These are phyloP conservation scores for Fusarium solani-melongenae DNA, from an alignment of 2,329 filamentous ascomycete genomes.

Conservation along the genomic window DNA sequence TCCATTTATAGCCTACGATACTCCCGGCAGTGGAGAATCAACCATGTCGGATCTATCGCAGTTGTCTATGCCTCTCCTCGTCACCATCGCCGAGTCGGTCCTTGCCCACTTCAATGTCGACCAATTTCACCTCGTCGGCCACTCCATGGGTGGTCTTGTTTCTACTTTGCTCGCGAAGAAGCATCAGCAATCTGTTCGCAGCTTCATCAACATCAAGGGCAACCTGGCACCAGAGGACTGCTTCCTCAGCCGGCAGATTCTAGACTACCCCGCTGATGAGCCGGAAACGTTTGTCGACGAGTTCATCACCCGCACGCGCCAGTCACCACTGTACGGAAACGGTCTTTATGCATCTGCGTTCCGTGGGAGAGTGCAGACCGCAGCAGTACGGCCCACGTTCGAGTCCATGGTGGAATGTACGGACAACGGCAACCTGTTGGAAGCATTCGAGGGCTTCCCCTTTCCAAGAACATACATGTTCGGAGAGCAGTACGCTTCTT, in stretches of 20 bases:
- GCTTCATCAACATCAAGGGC: neutral
- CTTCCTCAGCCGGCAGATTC: neutral
- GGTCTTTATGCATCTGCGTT: neutral
- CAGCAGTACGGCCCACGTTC: neutral
- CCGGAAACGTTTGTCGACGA: neutral
- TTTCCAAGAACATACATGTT: neutral
- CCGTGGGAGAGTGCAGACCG: neutral
- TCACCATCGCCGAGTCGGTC: neutral
- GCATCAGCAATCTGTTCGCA: neutral
- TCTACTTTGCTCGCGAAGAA: neutral
- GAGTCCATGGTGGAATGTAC: neutral
- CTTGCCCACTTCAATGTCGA: neutral
- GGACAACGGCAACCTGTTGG: neutral
- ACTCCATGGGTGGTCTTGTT: neutral
- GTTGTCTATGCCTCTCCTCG: neutral
- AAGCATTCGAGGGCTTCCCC: neutral
- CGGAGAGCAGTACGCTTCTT: neutral
- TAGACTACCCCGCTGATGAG: neutral
- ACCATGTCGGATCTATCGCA: neutral
- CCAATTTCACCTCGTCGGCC: neutral
- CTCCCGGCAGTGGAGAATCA: neutral
- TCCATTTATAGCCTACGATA: neutral
- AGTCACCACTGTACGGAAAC: neutral
- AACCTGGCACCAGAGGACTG: neutral
- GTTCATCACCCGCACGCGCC: neutral